A percentile compares a stretch with the other conserved stretches of the same genome.
Evolutionary conservation across 2,329 filamentous ascomycete genomes (phyloP).

Genomic region (Pseudogymnoascus sp.): DNA sequence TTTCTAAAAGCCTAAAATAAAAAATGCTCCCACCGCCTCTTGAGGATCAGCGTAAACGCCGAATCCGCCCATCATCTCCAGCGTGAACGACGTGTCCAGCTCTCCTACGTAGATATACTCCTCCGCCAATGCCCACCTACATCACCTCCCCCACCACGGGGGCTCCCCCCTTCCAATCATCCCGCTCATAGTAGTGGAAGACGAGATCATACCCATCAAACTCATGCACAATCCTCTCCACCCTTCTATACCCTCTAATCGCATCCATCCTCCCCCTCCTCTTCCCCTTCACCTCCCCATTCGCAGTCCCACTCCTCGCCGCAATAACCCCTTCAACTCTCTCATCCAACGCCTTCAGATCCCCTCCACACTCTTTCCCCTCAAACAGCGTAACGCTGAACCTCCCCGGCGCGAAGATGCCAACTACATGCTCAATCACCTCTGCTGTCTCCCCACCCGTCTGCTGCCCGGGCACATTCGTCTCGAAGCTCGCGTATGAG

Average conservation of each 20-base stretch:
- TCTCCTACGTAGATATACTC: neutral
- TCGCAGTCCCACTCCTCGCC: slow-evolving; percentile 30
- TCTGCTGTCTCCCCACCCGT: slow-evolving; percentile 82
- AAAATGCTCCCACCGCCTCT: neutral
- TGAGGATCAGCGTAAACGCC: neutral
- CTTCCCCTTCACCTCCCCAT: slow-evolving; percentile 18
- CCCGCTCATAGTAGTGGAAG: slow-evolving; percentile 90
- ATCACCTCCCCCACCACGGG: slow-evolving; percentile 28
- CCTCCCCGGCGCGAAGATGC: slow-evolving; percentile 94
- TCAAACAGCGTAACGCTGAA: slow-evolving; percentile 97
- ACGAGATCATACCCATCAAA: slow-evolving; percentile 95
- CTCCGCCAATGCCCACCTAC: neutral
- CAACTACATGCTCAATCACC: slow-evolving; percentile 86
- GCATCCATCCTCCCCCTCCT: slow-evolving; percentile 51
- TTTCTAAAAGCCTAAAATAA: neutral
- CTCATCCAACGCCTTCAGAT: slow-evolving; percentile 29
- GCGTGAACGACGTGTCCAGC: neutral
- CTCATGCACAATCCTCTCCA: slow-evolving; percentile 94
- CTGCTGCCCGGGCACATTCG: slow-evolving; percentile 86
- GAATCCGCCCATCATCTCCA: neutral
- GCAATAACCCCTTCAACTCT: slow-evolving; percentile 29
- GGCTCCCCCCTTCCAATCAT: slow-evolving; percentile 52
- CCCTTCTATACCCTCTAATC: slow-evolving; percentile 76
- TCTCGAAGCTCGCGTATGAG: slow-evolving; percentile 97
- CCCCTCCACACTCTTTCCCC: slow-evolving; percentile 50